Conservation (phyloP, 192 early-diverging fungal species). For the Powellomyces hirtus region DNA sequence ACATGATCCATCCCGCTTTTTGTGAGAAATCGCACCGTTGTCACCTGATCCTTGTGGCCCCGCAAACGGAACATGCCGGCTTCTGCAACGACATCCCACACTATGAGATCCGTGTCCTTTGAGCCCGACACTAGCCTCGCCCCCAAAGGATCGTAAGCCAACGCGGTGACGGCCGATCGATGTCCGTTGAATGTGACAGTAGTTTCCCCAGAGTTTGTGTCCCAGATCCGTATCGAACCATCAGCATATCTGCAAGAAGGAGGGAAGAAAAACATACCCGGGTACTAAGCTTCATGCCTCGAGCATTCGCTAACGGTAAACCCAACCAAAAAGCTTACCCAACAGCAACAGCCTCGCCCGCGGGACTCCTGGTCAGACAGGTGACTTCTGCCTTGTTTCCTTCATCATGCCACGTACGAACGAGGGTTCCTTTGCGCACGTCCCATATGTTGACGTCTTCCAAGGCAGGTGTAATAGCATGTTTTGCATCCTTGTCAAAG, state of each 20-base stretch:
- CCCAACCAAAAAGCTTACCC: conserved; percentile 82
- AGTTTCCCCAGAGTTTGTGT: conserved; percentile 43
- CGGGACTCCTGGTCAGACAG: conserved; percentile 62
- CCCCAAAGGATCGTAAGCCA: conserved; percentile 79
- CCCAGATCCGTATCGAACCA: conserved; percentile 91
- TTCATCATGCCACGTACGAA: conserved; percentile 74
- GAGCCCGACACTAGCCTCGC: conserved; percentile 87
- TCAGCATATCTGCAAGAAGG: conserved; percentile 66
- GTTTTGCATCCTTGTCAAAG: conserved; percentile 68
- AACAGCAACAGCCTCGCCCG: conserved; percentile 76
- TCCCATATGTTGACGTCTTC: conserved; percentile 86
- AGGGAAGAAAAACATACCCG: conserved; percentile 1
- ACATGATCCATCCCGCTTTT: conserved; percentile 52
- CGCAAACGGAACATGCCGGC: conserved; percentile 81
- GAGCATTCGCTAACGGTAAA: conserved; percentile 10
- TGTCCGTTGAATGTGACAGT: conserved; percentile 85
- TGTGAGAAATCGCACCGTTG: conserved; percentile 65
- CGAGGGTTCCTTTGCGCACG: conserved; percentile 73
- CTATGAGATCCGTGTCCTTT: conserved; percentile 87
- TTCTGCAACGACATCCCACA: conserved; percentile 95
- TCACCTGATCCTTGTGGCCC: conserved; percentile 96
- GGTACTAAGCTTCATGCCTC: neutral
- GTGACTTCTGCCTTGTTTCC: conserved; percentile 87
- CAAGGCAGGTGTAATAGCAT: conserved; percentile 77
- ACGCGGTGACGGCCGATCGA: conserved; percentile 76